These are phyloP conservation scores for Kregervanrija pseudodelftensis DNA, from an alignment of 805 yeast genomes.

Conservation along the genomic window DNA sequence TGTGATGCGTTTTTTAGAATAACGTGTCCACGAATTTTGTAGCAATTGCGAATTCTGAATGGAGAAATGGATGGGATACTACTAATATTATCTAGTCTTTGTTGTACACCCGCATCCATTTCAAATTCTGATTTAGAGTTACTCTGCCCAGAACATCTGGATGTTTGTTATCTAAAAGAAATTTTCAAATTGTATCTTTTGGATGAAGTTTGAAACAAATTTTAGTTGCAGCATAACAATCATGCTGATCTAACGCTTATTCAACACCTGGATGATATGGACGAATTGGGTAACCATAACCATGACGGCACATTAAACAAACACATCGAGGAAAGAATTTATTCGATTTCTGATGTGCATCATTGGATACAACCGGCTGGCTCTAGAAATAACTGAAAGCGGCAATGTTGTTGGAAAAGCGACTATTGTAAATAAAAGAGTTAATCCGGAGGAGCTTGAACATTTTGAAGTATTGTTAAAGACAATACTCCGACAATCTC, in stretches of 20 bases:
- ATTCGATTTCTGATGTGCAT: slow-evolving; percentile 2
- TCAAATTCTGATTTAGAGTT: slow-evolving; percentile 28
- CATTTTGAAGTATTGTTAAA: too few species aligned
- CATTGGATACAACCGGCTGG: slow-evolving; percentile 2
- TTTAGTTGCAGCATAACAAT: slow-evolving; percentile 50
- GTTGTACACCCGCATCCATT: slow-evolving; percentile 32
- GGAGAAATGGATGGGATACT: slow-evolving; percentile 64
- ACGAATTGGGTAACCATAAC: slow-evolving; percentile 61
- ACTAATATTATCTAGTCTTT: slow-evolving; percentile 33
- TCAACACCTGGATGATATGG: slow-evolving; percentile 48
- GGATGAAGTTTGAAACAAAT: slow-evolving; percentile 89
- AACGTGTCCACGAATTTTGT: slow-evolving; percentile 72
- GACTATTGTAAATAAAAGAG: too few species aligned
- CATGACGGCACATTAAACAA: slow-evolving; percentile 45
- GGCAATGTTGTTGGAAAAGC: too few species aligned
- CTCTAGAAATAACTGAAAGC: too few species aligned
- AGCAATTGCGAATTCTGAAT: slow-evolving; percentile 82
- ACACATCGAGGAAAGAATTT: slow-evolving; percentile 29
- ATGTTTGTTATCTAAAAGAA: slow-evolving; percentile 50
- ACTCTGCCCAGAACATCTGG: slow-evolving; percentile 41
- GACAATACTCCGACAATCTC: too few species aligned
- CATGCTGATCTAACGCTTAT: slow-evolving; percentile 34
- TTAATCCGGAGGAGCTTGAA: too few species aligned
- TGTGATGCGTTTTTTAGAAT: slow-evolving; percentile 60
- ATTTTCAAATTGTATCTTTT: slow-evolving; percentile 65